Evolutionary conservation across 495 filamentous ascomycete species (phyloP), one percentile per base, ranked within the genome.

Genomic region (Annulohypoxylon bovei): DNA sequence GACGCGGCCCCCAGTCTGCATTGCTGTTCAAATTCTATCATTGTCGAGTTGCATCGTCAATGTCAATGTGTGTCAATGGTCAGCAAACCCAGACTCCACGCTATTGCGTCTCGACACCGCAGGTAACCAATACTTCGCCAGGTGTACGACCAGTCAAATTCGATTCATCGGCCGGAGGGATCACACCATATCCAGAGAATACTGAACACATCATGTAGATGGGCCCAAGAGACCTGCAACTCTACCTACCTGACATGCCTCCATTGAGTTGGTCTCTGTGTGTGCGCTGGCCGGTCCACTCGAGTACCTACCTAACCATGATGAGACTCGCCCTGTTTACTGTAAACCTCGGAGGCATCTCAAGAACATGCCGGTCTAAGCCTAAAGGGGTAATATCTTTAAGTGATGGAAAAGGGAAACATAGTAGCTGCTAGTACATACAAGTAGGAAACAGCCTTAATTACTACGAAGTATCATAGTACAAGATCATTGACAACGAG

Each of bases 191-290:
- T 60, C 70, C 70, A 72, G 63, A 72, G 65, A 68, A 65, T 20
- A 55, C 60, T 68, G 63, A 64, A 72, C 70, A 72, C 70, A 72
- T 72, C 70, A 72, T 59, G 50, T 72, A 67, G 59, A 72, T 67
- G 69, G 69, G 39, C 63, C 68, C 63, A 62, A 67, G 63, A 62
- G 44, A 37, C 58, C 63, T 67, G 62, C 63, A 72, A 52, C 49
- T 46, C 30, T 64, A 71, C 69, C 47, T 65, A 65, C 53, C 62
- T 65, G 40, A 65, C 53, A 57, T 65, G 53, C 46, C 57, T 39
- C 60, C 56, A 65, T 68, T 61, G 65, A 64, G 70, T 68, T 68
- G 70, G 65, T 68, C 32, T 68, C 55, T 68, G 46, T 46, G 46
- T 46, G 30, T 72, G 65, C 44, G 70, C 61, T 72, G 69, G 69